Evolutionary conservation across 2,329 filamentous ascomycete genomes (phyloP), one percentile per base, ranked within the genome.

Genomic region (Trichoderma afroharzianum): DNA sequence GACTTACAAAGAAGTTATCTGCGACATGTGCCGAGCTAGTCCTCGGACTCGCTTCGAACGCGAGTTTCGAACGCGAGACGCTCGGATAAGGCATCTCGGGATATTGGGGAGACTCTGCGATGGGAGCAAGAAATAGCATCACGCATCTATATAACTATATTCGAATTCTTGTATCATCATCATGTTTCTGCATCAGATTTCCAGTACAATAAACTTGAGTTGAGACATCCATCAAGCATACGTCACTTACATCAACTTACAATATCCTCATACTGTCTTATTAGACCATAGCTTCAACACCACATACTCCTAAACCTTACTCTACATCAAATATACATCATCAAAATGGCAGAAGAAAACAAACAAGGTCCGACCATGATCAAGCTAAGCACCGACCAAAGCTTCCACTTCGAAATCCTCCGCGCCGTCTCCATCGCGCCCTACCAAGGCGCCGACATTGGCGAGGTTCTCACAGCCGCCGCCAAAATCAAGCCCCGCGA

Each of bases 391-490:
- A 11, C 72, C 11, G 76, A 77, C 64, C 21, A 68, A 18, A 71
- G 66, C 62, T 77, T 78, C 66, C 74, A 78, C 72, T 78, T 72
- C 21, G 74, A 77, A 64, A 74, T 78, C 55, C 76, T 78, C 14
- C 76, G 76, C 66, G 72, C 73, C 15, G 53, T 78, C 3, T 71
- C 75, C 4, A 50, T 72, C 9, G 67, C 75, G 8, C 64, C 71
- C 28, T 75, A 74, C 62, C 72, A 76, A 58, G 80, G 80, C 33
- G 71, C 78, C 15, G 76, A 79, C 61, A 72, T 78, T 0, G 78
- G 76, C 63, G 79, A 81, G 33, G 78, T 82, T 15, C 75, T 83
- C 47, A 75, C 72, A 11, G 76, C 75, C 1, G 75, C 76, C 3
- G 71, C 72, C 7, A 58, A 71, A 21, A 76, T 78, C 36, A 64